These are phyloP conservation scores for Hypoxylon fuscum DNA, from an alignment of 495 filamentous ascomycete genomes.

Conservation along the genomic window DNA sequence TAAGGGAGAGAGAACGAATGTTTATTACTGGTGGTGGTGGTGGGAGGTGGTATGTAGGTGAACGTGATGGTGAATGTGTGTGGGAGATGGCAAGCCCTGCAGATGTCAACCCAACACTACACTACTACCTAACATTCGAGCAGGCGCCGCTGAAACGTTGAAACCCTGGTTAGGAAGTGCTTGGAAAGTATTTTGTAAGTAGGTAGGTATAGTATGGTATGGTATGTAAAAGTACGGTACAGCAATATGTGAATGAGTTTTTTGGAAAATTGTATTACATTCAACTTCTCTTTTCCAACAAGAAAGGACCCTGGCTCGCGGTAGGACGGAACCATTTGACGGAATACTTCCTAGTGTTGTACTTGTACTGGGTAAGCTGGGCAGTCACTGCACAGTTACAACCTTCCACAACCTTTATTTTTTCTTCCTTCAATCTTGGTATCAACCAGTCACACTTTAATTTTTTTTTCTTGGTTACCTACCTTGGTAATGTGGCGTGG, in stretches of 20 bases:
- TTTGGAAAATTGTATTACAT: slow-evolving; percentile 2
- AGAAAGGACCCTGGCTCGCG: not conserved
- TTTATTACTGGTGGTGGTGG: slow-evolving; percentile 1
- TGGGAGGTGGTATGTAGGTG: slow-evolving; percentile 1
- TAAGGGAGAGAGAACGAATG: slow-evolving; percentile 2
- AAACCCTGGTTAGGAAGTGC: not conserved
- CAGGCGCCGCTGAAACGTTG: slow-evolving; percentile 1
- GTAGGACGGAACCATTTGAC: not conserved
- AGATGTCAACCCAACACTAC: slow-evolving; percentile 13
- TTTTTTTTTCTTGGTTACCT: not conserved
- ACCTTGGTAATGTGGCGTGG: slow-evolving; percentile 20
- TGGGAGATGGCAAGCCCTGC: slow-evolving; percentile 28
- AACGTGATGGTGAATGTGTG: slow-evolving; percentile 28
- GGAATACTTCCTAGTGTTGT: not conserved
- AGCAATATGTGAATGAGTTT: not conserved
- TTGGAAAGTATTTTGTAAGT: not conserved
- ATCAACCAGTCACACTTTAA: not conserved
- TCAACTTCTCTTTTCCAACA: not conserved
- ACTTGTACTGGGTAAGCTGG: no score
- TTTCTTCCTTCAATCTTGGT: no score
- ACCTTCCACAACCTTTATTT: not conserved
- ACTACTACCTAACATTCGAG: slow-evolving; percentile 16
- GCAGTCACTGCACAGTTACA: not conserved
- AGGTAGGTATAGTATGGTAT: not conserved
- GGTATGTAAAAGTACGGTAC: not conserved